phyloP scores from a whole-genome alignment of 495 filamentous ascomycete species.

The Aspergillus wentii region DNA sequence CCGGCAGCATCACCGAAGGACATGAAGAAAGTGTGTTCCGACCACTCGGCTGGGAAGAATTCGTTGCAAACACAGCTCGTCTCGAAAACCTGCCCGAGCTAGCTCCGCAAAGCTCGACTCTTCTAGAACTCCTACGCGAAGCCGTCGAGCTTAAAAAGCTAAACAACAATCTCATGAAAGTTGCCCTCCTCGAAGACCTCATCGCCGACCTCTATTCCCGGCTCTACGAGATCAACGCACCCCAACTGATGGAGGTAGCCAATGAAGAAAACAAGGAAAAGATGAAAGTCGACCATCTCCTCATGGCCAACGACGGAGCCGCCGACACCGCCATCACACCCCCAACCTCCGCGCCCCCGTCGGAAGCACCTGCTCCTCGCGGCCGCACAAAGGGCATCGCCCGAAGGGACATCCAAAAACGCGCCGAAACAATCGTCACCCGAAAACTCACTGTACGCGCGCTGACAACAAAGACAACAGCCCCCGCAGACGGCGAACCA shows the following conservation, averaged over 20 bases:
- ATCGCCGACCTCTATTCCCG: conserved; percentile 80
- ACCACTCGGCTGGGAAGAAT: conserved; percentile 73
- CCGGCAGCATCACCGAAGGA: conserved; percentile 57
- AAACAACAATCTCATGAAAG: conserved; percentile 80
- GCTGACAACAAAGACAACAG: conserved; percentile 20
- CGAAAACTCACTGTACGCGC: conserved; percentile 34
- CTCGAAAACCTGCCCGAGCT: conserved; percentile 49
- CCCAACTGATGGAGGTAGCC: conserved; percentile 39
- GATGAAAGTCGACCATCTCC: conserved; percentile 56
- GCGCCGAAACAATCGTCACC: conserved; percentile 54
- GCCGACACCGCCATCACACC: conserved; percentile 33
- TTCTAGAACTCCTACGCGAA: conserved; percentile 75
- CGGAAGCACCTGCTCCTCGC: conserved; percentile 39
- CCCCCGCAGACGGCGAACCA: conserved; percentile 19
- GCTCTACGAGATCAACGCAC: conserved; percentile 59
- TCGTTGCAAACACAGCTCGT: conserved; percentile 55
- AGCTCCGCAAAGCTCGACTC: conserved; percentile 27
- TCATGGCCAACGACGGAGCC: conserved; percentile 33
- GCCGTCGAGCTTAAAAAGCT: conserved; percentile 85
- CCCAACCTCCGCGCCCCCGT: conserved; percentile 27
- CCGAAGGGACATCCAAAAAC: conserved; percentile 57
- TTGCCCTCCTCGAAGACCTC: conserved; percentile 80
- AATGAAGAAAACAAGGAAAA: conserved; percentile 50
- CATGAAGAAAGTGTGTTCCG: conserved; percentile 78
- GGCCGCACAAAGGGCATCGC: conserved; percentile 56